A percentile compares a stretch with the other conserved stretches of the same genome.
Evolutionary conservation across 1,284 basidiomycete species (phyloP).

Genomic region (Cutaneotrichosporon sp.): DNA sequence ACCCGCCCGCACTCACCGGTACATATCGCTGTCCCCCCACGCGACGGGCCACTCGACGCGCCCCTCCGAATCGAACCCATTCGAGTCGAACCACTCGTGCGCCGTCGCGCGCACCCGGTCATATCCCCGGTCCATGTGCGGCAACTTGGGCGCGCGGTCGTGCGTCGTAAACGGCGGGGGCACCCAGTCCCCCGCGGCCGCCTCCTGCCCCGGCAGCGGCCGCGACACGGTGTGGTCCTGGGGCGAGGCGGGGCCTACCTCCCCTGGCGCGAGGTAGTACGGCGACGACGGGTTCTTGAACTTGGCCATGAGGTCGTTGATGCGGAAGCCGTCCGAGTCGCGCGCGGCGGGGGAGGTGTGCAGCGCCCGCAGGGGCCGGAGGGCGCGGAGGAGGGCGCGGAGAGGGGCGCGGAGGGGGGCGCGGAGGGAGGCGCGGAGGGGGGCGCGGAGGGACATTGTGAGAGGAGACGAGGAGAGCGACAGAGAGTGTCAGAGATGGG

Average conservation of each 20-base stretch:
- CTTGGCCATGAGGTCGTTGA: conserved; percentile 35
- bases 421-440: too few relatives aligned
- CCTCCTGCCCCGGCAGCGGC: conserved; percentile 18
- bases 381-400: neutral
- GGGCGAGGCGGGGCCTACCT: conserved; percentile 42
- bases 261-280: conserved; percentile 45
- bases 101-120: conserved; percentile 23
- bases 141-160: conserved; percentile 10
- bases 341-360: neutral
- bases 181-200: conserved; percentile 3
- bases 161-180: conserved; percentile 5
- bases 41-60: conserved; percentile 48
- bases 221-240: conserved; percentile 42
- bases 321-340: neutral
- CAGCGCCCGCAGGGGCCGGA: neutral
- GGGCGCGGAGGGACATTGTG: too few relatives aligned
- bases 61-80: conserved; percentile 41
- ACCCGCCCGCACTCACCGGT: conserved; percentile 36
- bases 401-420: too few relatives aligned
- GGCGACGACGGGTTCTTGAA: conserved; percentile 45
- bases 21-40: conserved; percentile 53
- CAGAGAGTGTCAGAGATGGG: too few relatives aligned
- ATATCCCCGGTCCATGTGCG: conserved; percentile 17
- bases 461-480: too few relatives aligned
- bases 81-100: conserved; percentile 26